Conservation (phyloP, 1,284 basidiomycete genomes). For the Ustilago crameri region DNA sequence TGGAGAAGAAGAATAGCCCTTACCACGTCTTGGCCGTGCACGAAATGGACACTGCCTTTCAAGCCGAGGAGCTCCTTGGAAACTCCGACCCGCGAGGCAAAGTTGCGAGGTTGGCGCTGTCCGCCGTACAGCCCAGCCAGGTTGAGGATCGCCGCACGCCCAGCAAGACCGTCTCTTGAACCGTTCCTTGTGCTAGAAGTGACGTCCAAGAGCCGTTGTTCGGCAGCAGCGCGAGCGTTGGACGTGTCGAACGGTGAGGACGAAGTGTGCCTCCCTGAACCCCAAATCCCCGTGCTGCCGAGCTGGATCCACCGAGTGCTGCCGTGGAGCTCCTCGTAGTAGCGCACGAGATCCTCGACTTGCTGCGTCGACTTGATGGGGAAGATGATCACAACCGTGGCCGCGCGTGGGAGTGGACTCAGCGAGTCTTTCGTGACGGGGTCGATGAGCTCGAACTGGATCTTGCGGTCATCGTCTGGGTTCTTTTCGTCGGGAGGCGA, state of each 20-base stretch:
- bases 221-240: constrained; percentile 38
- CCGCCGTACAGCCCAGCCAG: constrained; percentile 58
- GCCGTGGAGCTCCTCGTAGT: constrained; percentile 45
- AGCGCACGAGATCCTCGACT: constrained; percentile 43
- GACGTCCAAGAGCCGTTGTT: constrained; percentile 44
- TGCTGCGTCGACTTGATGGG: constrained; percentile 50
- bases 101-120: constrained; percentile 48
- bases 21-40: constrained; percentile 59
- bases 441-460: constrained; percentile 66
- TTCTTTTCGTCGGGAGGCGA: constrained; percentile 68
- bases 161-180: constrained; percentile 1
- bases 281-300: constrained; percentile 61
- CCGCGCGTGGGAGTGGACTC: constrained; percentile 72
- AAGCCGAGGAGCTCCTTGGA: constrained; percentile 44
- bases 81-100: constrained; percentile 43
- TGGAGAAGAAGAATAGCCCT: constrained; percentile 49
- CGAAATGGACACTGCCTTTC: constrained; percentile 56
- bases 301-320: constrained; percentile 55
- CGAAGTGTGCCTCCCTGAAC: constrained; percentile 31
- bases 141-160: constrained; percentile 45
- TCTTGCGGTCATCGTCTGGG: constrained; percentile 61
- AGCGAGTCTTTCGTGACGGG: constrained; percentile 69
- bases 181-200: constrained; percentile 4
- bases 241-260: constrained; percentile 35
- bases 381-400: constrained; percentile 76